Evolutionary conservation across 257 asterid genomes (phyloP), one percentile per base, ranked within the genome.

Genomic region (Nicotiana benthamiana): DNA sequence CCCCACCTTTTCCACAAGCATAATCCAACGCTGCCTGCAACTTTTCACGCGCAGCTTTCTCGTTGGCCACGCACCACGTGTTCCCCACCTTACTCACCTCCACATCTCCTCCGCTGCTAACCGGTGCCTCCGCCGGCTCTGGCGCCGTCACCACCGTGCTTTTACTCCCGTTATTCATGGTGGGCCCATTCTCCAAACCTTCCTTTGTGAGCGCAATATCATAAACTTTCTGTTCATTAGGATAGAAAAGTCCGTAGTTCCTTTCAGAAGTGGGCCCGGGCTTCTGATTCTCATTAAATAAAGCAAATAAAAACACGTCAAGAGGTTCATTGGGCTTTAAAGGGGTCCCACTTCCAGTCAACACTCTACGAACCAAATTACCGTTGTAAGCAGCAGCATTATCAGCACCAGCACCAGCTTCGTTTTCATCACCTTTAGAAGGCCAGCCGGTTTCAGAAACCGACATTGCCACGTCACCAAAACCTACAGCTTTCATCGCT

Each of bases 371-470:
- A 16, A 92, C 97, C 24, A 95, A 80, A 85, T 95, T 95, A 0
- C 98, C 97, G 65, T 93, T 95, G 59, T 95, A 95, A 48, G 92
- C 91, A 11, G 93, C 97, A 2, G 99, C 99, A 64, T 93, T 93
- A 0, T 43, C 87, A 0, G 32, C 52, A 0, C 64, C 59, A 0
- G 98, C 97, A 3, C 99, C 99, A 4, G 51, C 80, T 26, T 95
- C 97, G 0, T 86, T 86, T 4, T 89, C 92, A 63, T 89, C 97
- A 1, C 99, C 99, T 65, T 90, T 90, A 0, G 97, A 91, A n/a
- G 99, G 99, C 99, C 99, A 95, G 0, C 99, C 99, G 9, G 98
- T 93, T 62, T 95, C 99, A 1, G 99, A 86, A 3, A 93, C 85
- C 70, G 80, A 91, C 48, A 91, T 5, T 18, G 86, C 85, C 0